Percentiles rank a stretch among this genome's conserved stretches.
These are phyloP conservation scores for Claviceps paspali DNA, from an alignment of 2,329 filamentous ascomycete genomes.

Conservation along the genomic window DNA sequence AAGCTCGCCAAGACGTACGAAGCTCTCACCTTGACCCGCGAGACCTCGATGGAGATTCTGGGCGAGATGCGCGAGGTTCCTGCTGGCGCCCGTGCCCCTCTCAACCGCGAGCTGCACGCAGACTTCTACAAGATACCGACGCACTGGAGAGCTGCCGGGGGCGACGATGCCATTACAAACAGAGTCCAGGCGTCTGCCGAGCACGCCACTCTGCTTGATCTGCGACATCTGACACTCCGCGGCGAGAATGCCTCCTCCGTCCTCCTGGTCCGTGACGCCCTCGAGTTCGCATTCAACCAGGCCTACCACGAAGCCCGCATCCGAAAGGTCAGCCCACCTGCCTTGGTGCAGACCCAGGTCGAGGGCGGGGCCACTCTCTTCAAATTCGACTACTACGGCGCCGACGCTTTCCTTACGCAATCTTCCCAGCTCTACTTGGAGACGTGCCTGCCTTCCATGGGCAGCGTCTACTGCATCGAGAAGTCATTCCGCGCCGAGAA, in stretches of 20 bases:
- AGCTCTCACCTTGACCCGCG: conserved; percentile 67
- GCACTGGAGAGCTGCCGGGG: conserved; percentile 52
- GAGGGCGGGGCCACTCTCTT: conserved; percentile 89
- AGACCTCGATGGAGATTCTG: conserved; percentile 72
- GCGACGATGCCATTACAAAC: conserved; percentile 86
- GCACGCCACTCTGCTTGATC: conserved; percentile 51
- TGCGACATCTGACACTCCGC: conserved; percentile 71
- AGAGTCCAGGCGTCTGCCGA: conserved; percentile 42
- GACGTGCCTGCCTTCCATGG: conserved; percentile 77
- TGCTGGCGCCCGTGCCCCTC: conserved; percentile 60
- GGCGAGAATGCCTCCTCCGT: conserved; percentile 73
- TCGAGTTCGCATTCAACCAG: conserved; percentile 67
- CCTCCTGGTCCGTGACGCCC: conserved; percentile 71
- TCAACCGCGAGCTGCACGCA: conserved; percentile 75
- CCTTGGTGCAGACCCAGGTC: conserved; percentile 87
- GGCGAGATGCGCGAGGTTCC: conserved; percentile 77
- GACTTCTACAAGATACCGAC: conserved; percentile 77
- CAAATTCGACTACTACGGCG: conserved; percentile 75
- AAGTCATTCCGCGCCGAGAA: conserved; percentile 99
- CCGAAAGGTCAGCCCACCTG: conserved; percentile 75
- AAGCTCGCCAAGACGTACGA: conserved; percentile 85
- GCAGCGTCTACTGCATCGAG: conserved; percentile 94
- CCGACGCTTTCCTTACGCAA: conserved; percentile 87
- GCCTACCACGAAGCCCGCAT: conserved; percentile 64
- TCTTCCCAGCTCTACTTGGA: conserved; percentile 96